phyloP scores from a whole-genome alignment of 2,329 filamentous ascomycete genomes.

The Trichophyton schoenleinii region DNA sequence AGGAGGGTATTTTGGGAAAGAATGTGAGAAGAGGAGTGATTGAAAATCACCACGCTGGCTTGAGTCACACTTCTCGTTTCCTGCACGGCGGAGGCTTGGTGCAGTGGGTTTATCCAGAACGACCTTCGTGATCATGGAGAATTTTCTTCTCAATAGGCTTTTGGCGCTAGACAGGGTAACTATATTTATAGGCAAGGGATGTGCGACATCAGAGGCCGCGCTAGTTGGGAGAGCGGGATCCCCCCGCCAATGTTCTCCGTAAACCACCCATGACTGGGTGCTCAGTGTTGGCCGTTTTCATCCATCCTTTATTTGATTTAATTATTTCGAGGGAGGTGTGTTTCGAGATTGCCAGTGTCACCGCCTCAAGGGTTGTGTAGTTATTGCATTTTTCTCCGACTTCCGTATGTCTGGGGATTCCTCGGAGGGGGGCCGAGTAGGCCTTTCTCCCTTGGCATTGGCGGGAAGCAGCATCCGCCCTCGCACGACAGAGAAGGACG shows the following conservation, averaged over 20 bases:
- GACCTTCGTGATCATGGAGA: constrained; percentile 5
- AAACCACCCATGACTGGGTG: background rate
- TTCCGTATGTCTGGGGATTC: too few species aligned
- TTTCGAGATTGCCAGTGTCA: background rate
- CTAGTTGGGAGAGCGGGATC: background rate
- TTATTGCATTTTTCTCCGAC: background rate
- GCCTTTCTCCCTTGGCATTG: background rate
- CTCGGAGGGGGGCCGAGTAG: background rate
- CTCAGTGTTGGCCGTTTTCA: background rate
- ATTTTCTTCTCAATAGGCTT: background rate
- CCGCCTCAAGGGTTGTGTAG: background rate
- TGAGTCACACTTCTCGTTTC: constrained; percentile 5
- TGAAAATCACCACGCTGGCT: background rate
- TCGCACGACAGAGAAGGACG: background rate
- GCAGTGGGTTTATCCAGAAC: constrained; percentile 1
- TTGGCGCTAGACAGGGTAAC: background rate
- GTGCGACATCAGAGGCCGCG: background rate
- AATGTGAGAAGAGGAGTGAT: background rate
- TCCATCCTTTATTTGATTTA: background rate
- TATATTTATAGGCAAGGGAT: background rate
- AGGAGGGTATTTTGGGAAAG: background rate
- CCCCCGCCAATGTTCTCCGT: background rate
- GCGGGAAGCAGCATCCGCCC: background rate
- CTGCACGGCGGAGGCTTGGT: background rate
- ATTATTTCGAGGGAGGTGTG: background rate